Conservation (phyloP, 2,329 filamentous ascomycete genomes). For the Didymella pinodella region DNA sequence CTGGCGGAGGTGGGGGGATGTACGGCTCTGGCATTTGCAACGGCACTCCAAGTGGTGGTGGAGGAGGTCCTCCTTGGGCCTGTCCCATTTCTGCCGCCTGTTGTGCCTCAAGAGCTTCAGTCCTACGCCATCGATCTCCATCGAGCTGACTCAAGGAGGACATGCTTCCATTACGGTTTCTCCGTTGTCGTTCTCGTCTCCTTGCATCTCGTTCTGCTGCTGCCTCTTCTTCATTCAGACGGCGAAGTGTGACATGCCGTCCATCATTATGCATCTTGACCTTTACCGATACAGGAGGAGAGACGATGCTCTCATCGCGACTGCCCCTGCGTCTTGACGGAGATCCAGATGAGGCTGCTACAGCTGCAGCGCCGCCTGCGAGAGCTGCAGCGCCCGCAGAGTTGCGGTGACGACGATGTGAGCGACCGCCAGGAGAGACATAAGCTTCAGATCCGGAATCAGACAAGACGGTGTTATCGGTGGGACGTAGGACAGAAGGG, state of each 20-base stretch:
- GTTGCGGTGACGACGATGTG: constrained; percentile 43
- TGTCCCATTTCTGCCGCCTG: constrained; percentile 45
- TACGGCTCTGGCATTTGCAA: constrained; percentile 43
- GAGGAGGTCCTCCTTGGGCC: constrained; percentile 16
- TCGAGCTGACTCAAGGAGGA: constrained; percentile 49
- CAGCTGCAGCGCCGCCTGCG: constrained; percentile 37
- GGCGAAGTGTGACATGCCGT: constrained; percentile 67
- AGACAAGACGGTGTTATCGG: constrained; percentile 48
- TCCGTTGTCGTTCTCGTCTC: constrained; percentile 56
- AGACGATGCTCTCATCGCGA: constrained; percentile 57
- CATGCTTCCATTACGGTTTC: constrained; percentile 51
- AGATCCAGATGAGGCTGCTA: constrained; percentile 39
- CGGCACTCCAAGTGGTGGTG: constrained; percentile 30
- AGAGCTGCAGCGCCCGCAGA: constrained; percentile 35
- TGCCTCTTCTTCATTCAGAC: constrained; percentile 69
- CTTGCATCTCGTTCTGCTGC: constrained; percentile 65
- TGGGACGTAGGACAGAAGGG: constrained; percentile 48
- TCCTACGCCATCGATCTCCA: constrained; percentile 52
- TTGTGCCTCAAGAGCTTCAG: constrained; percentile 48
- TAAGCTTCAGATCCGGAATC: constrained; percentile 54
- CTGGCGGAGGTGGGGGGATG: constrained; percentile 44
- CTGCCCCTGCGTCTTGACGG: constrained; percentile 45
- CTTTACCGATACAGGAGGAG: constrained; percentile 69
- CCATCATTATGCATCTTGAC: constrained; percentile 72
- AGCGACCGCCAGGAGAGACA: constrained; percentile 46